Evolutionary conservation across 2,329 filamentous ascomycete species (phyloP), one percentile per base, ranked within the genome.

Genomic region (Aphanoascus verrucosus): DNA sequence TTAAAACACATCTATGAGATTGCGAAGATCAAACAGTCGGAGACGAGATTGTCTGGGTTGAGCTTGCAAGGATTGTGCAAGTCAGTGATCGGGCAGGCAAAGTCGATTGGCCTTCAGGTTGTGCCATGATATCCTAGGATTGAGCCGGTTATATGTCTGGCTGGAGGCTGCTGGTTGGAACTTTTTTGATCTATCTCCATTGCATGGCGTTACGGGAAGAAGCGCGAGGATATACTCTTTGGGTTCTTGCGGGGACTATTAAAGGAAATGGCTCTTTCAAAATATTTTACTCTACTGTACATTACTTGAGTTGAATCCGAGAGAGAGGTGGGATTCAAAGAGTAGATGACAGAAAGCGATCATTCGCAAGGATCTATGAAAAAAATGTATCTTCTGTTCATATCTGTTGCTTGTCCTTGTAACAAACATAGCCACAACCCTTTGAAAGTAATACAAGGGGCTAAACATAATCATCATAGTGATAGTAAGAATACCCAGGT

Each of bases 1-100:
- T 73, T 98, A 64, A 98, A 98, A 77, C 93, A 98, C 72, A 76
- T 98, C 19, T 97, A 89, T 72, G 91, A 97, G 74, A 97, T 98
- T 70, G 93, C 93, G 60, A 90, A 88, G 77, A 94, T 98, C 65
- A 98, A 98, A 79, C 85, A 88, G 61, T 75, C 78, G 51, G 87
- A 93, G 71, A 73, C 83, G 57, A 78, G 87, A 55, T 70, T 91
- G 57, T 88, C 85, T 1, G 86, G 85, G 1, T 67, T 88, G 62
- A 77, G 80, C 46, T 69, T 90, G 51, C 77, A 88, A 67, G 83
- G 84, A 0, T 65, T 91, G 28, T 88, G 85, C 72, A 83, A 79
- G 70, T 81, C 82, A 52, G 75, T 91, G 56, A 87, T 91, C 60
- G 83, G 75, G 60, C 84, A 87, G 69, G 83, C 84, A 55, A 87